Conservation (phyloP, 2,329 filamentous ascomycete species). For the Monilinia aucupariae region DNA sequence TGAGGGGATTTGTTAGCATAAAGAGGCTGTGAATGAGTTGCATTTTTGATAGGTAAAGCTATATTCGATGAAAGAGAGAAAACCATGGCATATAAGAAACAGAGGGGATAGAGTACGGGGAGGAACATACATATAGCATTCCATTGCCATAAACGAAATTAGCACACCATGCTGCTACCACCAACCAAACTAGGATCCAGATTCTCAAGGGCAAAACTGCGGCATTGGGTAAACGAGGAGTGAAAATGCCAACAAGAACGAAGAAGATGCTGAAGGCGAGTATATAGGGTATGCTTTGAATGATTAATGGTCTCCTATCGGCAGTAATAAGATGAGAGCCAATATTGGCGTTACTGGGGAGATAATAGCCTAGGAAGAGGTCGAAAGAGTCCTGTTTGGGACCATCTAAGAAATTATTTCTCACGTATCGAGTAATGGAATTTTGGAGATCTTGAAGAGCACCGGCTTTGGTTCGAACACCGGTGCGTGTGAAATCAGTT, state of each 20-base stretch:
- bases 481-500: slow-evolving; percentile 95
- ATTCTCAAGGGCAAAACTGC: slow-evolving; percentile 75
- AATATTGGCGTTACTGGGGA: slow-evolving; percentile 64
- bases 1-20: neutral
- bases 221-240: slow-evolving; percentile 64
- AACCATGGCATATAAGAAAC: neutral
- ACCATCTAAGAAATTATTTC: slow-evolving; percentile 93
- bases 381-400: slow-evolving; percentile 94
- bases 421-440: slow-evolving; percentile 80
- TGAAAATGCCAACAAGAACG: slow-evolving; percentile 68
- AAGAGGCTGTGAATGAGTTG: neutral
- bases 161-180: slow-evolving; percentile 63
- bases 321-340: slow-evolving; percentile 66
- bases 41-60: neutral
- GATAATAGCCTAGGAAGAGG: slow-evolving; percentile 82
- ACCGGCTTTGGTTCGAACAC: slow-evolving; percentile 78
- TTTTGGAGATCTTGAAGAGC: slow-evolving; percentile 83
- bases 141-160: slow-evolving; percentile 79
- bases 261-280: slow-evolving; percentile 73
- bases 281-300: slow-evolving; percentile 92
- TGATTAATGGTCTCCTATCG: slow-evolving; percentile 76
- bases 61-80: neutral
- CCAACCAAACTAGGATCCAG: slow-evolving; percentile 73
- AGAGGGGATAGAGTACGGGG: neutral
- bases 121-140: slow-evolving; percentile 79